Evolutionary conservation across 1,284 basidiomycete species (phyloP).

Genomic region (Cystobasidium sp.): DNA sequence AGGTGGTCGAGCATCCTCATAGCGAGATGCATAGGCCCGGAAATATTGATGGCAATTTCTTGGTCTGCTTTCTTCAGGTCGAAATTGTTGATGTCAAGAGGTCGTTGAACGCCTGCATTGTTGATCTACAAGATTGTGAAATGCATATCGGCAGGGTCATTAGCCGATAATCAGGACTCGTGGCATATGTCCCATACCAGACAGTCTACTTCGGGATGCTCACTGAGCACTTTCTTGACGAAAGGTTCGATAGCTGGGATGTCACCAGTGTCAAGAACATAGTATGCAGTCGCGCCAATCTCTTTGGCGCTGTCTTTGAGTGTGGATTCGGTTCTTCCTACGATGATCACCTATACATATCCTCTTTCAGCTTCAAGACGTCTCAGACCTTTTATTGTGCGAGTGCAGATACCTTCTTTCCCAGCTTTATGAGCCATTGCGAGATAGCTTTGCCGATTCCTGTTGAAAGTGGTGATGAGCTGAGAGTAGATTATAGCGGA

Average conservation of each 20-base stretch:
- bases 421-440: conserved; percentile 54
- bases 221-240: conserved; percentile 53
- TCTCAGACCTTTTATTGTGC: neutral
- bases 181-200: conserved; percentile 39
- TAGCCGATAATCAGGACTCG: neutral
- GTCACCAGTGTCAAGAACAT: conserved; percentile 57
- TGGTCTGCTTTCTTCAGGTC: conserved; percentile 53
- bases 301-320: conserved; percentile 54
- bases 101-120: conserved; percentile 58
- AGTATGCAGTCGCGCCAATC: conserved; percentile 55
- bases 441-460: conserved; percentile 56
- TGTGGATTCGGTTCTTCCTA: conserved; percentile 57
- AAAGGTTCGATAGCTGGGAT: conserved; percentile 53
- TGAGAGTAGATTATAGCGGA: neutral
- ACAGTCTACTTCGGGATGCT: conserved; percentile 59
- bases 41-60: conserved; percentile 54
- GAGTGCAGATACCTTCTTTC: conserved; percentile 52
- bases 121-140: conserved; percentile 52
- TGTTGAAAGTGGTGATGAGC: conserved; percentile 12
- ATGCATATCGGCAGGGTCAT: neutral
- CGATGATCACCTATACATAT: conserved; percentile 53
- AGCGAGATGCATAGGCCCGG: conserved; percentile 53
- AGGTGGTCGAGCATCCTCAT: conserved; percentile 53
- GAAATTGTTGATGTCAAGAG: conserved; percentile 52
- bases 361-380: neutral